Base-by-base conservation (phyloP, 2,329 filamentous ascomycete genomes). In the Talaromyces sp. region DNA sequence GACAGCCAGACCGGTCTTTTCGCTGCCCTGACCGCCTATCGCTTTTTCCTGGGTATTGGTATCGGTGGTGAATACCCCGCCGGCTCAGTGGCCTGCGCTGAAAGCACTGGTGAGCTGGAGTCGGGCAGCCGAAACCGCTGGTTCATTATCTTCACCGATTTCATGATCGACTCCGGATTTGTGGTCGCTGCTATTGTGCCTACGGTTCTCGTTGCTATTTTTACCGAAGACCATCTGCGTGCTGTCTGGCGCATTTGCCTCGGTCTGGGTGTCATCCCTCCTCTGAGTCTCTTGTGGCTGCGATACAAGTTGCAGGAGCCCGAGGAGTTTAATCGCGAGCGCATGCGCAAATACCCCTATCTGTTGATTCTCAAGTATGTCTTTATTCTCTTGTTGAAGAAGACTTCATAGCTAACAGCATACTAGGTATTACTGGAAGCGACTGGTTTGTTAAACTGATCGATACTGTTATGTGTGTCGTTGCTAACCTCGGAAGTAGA, bases 121-220 rank as follows among this genome's bases (percentile, higher is more conserved):
- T 74, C 77, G 17, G 92, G 92, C 11, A 88, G 88, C 17, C 82
- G 92, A n/a, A 93, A 97, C 71, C 82, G 89, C 43, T 96, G 91
- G 91, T 97, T 92, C 70, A 90, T 93, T 67, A 81, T 96, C 65
- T 95, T 94, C 74, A 96, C 90, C 53, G 95, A 95, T 74, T 85
- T 89, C 26, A 89, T 92, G 80, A 95, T 96, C 62, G 90, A 95
- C 70, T 84, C 86, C 57, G 92, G 90, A 0, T 96, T 95, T 65
- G 89, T 95, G 1, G 80, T 93, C 59, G 87, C 90, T 9, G 87
- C 90, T 0, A 85, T 96, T 63, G 85, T 94, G 1, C 90, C 91
- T 0, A 86, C 87, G 75, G 78, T 89, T 52, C 73, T 88, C 29
- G 82, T 85, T 12, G 66, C 85, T 66, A 83, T 87, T 24, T 80